Conservation (phyloP, 1,284 basidiomycete genomes). For the Quambalaria eucalypti region DNA sequence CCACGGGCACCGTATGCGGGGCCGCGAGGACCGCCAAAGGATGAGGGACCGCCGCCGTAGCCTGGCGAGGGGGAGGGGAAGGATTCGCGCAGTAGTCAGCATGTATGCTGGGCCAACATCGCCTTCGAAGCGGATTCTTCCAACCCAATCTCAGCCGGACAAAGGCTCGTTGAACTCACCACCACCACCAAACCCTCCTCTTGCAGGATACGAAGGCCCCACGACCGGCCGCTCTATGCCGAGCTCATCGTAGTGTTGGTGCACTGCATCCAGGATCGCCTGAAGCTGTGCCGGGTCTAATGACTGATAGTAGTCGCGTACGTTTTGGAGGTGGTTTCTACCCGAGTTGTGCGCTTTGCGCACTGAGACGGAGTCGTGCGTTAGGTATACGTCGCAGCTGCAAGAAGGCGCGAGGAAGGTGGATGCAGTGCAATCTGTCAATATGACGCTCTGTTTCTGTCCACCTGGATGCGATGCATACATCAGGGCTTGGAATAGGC, state of each 20-base stretch:
- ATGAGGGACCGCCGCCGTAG: neutral
- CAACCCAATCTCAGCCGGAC: no score
- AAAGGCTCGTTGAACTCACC: neutral
- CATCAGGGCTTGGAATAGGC: neutral
- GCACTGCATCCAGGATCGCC: slow-evolving; percentile 90
- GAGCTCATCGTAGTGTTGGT: slow-evolving; percentile 66
- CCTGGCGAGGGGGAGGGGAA: neutral
- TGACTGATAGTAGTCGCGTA: slow-evolving; percentile 91
- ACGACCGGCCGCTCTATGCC: slow-evolving; percentile 18
- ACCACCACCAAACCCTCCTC: slow-evolving; percentile 2
- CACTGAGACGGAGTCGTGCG: slow-evolving; percentile 55
- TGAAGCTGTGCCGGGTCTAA: slow-evolving; percentile 93
- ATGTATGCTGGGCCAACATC: neutral
- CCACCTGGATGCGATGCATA: neutral
- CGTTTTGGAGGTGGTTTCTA: slow-evolving; percentile 89
- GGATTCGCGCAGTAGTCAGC: neutral
- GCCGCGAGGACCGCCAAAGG: no score
- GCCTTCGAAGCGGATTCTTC: no score
- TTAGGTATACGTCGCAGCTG: slow-evolving; percentile 45
- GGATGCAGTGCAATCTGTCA: no score
- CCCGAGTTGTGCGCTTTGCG: slow-evolving; percentile 97
- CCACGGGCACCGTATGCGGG: no score
- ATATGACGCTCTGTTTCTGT: neutral
- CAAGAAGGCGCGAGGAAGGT: neutral
- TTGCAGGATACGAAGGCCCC: neutral